These are phyloP conservation scores for Geopyxis carbonaria DNA, from an alignment of 495 filamentous ascomycete species.

Conservation along the genomic window DNA sequence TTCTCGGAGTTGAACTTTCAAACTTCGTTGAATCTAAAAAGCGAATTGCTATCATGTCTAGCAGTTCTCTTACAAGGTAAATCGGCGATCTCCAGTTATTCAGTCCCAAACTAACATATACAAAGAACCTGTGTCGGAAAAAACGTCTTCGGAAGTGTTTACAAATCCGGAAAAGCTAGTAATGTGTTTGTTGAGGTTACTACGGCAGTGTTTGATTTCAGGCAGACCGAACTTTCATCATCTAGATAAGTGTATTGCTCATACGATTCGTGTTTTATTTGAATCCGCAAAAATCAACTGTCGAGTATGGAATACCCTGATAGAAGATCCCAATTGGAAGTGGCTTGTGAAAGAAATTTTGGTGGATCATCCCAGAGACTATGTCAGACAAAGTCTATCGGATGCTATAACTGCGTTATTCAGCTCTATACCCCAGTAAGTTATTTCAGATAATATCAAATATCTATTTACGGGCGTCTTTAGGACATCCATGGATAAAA, in stretches of 20 bases:
- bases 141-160: conserved; percentile 9
- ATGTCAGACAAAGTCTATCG: conserved; percentile 27
- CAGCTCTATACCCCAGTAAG: conserved; percentile 17
- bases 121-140: too few species aligned
- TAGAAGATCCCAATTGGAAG: conserved; percentile 30
- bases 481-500: not conserved
- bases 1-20: too few species aligned
- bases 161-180: conserved; percentile 20
- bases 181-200: conserved; percentile 20
- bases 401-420: conserved; percentile 27
- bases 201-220: conserved; percentile 9
- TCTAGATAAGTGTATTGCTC: not conserved
- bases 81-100: not conserved
- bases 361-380: conserved; percentile 27
- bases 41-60: conserved; percentile 17
- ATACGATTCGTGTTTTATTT: conserved; percentile 18
- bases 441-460: not conserved
- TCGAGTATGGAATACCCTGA: conserved; percentile 36
- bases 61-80: conserved; percentile 20
- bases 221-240: not conserved
- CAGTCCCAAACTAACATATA: not conserved
- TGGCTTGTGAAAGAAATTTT: conserved; percentile 28
- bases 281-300: conserved; percentile 32
- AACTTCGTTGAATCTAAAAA: too few species aligned
- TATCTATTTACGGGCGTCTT: too few species aligned